Conservation (phyloP, 148 eudicot genomes). For the Fagopyrum esculentum region DNA sequence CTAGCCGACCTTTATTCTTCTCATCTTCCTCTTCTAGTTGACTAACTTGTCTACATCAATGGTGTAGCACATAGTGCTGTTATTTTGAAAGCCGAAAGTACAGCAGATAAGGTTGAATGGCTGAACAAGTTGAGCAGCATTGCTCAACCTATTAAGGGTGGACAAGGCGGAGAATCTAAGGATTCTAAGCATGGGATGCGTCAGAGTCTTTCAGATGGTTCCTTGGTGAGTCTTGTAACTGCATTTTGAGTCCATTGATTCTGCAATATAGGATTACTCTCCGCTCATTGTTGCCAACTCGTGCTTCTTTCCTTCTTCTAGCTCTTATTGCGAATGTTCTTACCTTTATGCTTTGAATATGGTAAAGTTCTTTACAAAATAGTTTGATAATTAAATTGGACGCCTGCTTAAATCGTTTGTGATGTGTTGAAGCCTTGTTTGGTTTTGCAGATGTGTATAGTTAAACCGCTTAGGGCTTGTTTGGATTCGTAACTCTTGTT, state of each 20-base stretch:
- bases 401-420: background rate
- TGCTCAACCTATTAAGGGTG: slow-evolving; percentile 56
- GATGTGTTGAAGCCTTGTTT: no score
- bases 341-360: background rate
- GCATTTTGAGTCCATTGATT: background rate
- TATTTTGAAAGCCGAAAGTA: slow-evolving; percentile 85
- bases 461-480: no score
- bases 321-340: background rate
- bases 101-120: slow-evolving; percentile 84
- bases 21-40: background rate
- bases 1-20: no score
- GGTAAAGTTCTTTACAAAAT: background rate
- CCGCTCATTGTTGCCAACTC: background rate
- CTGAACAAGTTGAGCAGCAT: slow-evolving; percentile 64
- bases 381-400: background rate
- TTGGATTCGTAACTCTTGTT: no score
- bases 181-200: slow-evolving; percentile 64
- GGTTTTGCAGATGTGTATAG: no score
- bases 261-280: no score
- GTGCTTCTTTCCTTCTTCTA: background rate
- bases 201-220: slow-evolving; percentile 89
- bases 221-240: slow-evolving; percentile 56
- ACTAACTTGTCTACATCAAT: background rate
- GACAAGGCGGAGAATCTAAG: slow-evolving; percentile 58
- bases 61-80: slow-evolving; percentile 92